phyloP scores from a whole-genome alignment of 1,139 yeast species.

The Geotrichum citri-aurantii region DNA sequence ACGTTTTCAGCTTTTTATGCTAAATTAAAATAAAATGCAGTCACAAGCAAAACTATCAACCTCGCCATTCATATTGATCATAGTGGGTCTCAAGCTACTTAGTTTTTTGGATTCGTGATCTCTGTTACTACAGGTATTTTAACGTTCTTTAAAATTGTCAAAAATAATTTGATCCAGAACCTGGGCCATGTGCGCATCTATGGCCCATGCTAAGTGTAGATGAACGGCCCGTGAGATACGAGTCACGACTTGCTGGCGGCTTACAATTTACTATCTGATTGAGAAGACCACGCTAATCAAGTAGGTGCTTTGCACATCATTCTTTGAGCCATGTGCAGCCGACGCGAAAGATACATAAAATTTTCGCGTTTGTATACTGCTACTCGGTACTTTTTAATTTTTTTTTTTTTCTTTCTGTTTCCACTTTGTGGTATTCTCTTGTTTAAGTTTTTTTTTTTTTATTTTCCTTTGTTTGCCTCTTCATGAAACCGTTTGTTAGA shows the following conservation, averaged over 20 bases:
- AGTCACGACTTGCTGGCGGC: not conserved
- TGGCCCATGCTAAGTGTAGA: not conserved
- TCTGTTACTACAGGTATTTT: not conserved
- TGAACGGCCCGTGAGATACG: not conserved
- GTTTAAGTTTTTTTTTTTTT: not conserved
- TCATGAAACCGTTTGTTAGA: not conserved
- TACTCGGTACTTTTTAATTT: not conserved
- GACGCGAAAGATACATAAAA: not conserved
- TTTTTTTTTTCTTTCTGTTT: not conserved
- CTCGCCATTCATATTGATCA: too few species aligned
- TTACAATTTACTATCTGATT: not conserved
- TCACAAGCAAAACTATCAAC: not conserved
- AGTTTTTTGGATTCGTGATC: not conserved
- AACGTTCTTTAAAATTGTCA: too few species aligned
- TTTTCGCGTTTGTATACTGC: not conserved
- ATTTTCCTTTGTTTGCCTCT: not conserved
- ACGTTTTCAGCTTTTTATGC: too few species aligned
- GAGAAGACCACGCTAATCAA: not conserved
- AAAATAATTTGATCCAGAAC: too few species aligned
- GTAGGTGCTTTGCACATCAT: not conserved
- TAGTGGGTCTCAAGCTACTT: too few species aligned
- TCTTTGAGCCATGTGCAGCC: not conserved
- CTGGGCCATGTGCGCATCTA: not conserved
- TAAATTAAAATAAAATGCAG: too few species aligned
- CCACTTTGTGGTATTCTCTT: not conserved